These are phyloP conservation scores for Zygosaccharomyces sapae DNA, from an alignment of 1,139 yeast species.

Conservation along the genomic window DNA sequence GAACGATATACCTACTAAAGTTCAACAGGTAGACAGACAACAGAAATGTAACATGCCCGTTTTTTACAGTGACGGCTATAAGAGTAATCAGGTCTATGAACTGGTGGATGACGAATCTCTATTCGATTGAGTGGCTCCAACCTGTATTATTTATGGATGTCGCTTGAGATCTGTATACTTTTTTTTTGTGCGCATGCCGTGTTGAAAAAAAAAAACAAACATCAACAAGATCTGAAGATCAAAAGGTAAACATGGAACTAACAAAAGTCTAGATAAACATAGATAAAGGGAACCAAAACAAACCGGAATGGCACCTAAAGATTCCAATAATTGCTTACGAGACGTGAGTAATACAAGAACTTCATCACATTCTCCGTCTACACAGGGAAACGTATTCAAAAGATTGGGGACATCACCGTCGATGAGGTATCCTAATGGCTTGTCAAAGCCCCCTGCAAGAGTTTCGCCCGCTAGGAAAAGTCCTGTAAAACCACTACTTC, in stretches of 20 bases:
- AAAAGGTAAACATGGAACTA: not conserved
- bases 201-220: conserved; percentile 1
- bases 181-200: conserved; percentile 1
- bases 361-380: conserved; percentile 4
- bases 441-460: conserved; percentile 28
- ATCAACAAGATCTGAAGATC: not conserved
- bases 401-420: conserved; percentile 29
- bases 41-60: conserved; percentile 32
- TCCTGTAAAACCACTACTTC: conserved; percentile 9
- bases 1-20: conserved; percentile 32
- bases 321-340: conserved; percentile 7
- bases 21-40: conserved; percentile 26
- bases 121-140: conserved; percentile 18
- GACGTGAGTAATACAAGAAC: conserved; percentile 14
- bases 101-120: conserved; percentile 30
- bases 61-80: conserved; percentile 23
- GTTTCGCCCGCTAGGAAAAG: conserved; percentile 21
- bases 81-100: conserved; percentile 31
- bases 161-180: not conserved
- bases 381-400: conserved; percentile 21
- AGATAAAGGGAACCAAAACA: not conserved
- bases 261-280: not conserved
- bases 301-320: conserved; percentile 5
- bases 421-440: conserved; percentile 15
- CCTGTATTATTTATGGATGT: not conserved